These are phyloP conservation scores for Sicyos baderoa DNA, from an alignment of 306 rosid species.

Conservation along the genomic window DNA sequence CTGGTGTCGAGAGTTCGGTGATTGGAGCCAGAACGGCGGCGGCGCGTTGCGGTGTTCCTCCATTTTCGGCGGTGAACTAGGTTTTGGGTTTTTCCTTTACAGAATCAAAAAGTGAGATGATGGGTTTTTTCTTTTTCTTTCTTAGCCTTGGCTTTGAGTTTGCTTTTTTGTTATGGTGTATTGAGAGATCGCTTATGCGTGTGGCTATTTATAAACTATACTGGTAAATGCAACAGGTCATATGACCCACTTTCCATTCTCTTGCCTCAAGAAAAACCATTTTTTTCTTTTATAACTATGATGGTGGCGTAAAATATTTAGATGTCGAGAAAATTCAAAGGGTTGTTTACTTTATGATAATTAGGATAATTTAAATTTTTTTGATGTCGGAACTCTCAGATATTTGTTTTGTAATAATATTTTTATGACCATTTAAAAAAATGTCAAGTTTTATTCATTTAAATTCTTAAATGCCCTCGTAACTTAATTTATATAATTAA, in stretches of 20 bases:
- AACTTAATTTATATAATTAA: too few species aligned
- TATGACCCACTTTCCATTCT: conserved; percentile 8
- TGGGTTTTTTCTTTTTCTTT: neutral
- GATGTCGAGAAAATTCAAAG: too few species aligned
- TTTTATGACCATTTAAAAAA: too few species aligned
- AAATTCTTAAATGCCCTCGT: too few species aligned
- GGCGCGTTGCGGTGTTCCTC: conserved; percentile 35
- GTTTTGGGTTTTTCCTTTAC: neutral
- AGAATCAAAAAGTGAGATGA: neutral
- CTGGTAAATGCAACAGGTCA: conserved; percentile 1
- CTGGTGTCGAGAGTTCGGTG: neutral
- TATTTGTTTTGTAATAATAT: too few species aligned
- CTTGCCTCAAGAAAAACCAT: neutral
- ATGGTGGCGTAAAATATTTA: too few species aligned
- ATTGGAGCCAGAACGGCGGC: conserved; percentile 56
- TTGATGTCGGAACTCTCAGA: too few species aligned
- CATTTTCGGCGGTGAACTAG: conserved; percentile 32
- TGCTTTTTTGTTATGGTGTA: conserved; percentile 6
- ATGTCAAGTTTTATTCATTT: too few species aligned
- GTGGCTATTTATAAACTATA: conserved; percentile 10
- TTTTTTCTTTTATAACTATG: too few species aligned
- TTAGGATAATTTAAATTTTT: too few species aligned
- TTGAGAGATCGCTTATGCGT: conserved; percentile 7
- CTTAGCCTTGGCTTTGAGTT: neutral
- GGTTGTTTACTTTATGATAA: too few species aligned